These are phyloP conservation scores for Aureobasidium subglaciale DNA, from an alignment of 2,329 filamentous ascomycete species.

Conservation along the genomic window DNA sequence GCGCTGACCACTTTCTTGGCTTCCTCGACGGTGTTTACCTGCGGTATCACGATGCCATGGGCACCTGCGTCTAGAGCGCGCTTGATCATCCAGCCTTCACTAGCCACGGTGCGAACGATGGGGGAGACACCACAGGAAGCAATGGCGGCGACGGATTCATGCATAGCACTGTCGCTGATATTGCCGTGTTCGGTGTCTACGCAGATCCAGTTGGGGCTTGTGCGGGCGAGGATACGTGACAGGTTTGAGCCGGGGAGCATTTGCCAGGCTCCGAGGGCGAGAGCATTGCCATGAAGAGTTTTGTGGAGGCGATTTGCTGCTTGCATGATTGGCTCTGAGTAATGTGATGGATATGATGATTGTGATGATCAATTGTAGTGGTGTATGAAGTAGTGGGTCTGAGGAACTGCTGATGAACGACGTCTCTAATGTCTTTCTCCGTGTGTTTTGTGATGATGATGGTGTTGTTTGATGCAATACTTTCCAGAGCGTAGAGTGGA, in stretches of 20 bases:
- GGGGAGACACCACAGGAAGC: slow-evolving; percentile 38
- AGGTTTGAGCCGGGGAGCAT: slow-evolving; percentile 50
- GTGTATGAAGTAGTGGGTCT: background rate
- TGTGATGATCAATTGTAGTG: background rate
- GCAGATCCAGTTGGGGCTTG: slow-evolving; percentile 48
- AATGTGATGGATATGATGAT: background rate
- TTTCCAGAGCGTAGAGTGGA: background rate
- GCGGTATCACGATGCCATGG: slow-evolving; percentile 51
- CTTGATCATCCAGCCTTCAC: slow-evolving; percentile 57
- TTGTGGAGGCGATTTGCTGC: slow-evolving; percentile 47
- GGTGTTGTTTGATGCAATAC: background rate
- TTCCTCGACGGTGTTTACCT: slow-evolving; percentile 47
- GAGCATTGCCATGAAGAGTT: slow-evolving; percentile 42
- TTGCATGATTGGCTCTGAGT: slow-evolving; percentile 40
- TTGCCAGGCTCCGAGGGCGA: slow-evolving; percentile 53
- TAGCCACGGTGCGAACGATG: slow-evolving; percentile 45
- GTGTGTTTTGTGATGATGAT: too few relatives aligned
- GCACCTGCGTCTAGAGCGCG: slow-evolving; percentile 53
- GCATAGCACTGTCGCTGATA: slow-evolving; percentile 48
- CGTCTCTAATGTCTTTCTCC: too few relatives aligned
- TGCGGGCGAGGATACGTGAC: slow-evolving; percentile 46
- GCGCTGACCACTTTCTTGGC: slow-evolving; percentile 45
- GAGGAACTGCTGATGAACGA: background rate
- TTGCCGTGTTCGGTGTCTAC: slow-evolving; percentile 52
- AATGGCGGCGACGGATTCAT: slow-evolving; percentile 47